Percentiles rank a stretch among this genome's conserved stretches.
Evolutionary conservation across 2,329 filamentous ascomycete genomes (phyloP).

Genomic region (Penicillium brasilianum): DNA sequence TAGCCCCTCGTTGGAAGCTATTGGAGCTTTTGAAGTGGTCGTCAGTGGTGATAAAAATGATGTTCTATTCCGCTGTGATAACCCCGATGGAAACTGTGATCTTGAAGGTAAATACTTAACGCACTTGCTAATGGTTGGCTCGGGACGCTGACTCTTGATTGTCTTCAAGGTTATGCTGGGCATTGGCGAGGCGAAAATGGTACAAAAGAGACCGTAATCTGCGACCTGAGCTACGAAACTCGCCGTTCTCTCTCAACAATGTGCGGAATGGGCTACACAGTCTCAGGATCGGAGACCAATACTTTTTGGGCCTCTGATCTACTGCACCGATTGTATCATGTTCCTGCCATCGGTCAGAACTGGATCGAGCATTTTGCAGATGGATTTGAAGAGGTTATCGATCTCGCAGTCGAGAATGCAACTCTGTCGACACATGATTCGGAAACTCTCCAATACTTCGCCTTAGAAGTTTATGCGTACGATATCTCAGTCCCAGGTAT

Average conservation of each 20-base stretch:
- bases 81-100: conserved; percentile 68
- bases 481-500: conserved; percentile 67
- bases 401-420: conserved; percentile 57
- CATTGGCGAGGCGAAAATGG: conserved; percentile 71
- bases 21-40: conserved; percentile 68
- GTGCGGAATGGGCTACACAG: conserved; percentile 67
- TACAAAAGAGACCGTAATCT: conserved; percentile 72
- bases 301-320: conserved; percentile 70
- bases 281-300: conserved; percentile 61
- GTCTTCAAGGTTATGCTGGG: conserved; percentile 64
- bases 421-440: conserved; percentile 62
- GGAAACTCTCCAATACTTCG: conserved; percentile 70
- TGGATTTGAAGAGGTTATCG: conserved; percentile 60
- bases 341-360: conserved; percentile 64
- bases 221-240: conserved; percentile 63
- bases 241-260: conserved; percentile 64
- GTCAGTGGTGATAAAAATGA: conserved; percentile 61
- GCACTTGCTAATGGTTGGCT: neutral
- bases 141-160: neutral
- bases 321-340: conserved; percentile 69
- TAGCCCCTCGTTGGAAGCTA: conserved; percentile 60
- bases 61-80: conserved; percentile 70
- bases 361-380: conserved; percentile 67
- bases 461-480: conserved; percentile 67
- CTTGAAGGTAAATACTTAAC: conserved; percentile 50